Evolutionary conservation across 1,284 basidiomycete species (phyloP).

Genomic region (Marasmius oreades): DNA sequence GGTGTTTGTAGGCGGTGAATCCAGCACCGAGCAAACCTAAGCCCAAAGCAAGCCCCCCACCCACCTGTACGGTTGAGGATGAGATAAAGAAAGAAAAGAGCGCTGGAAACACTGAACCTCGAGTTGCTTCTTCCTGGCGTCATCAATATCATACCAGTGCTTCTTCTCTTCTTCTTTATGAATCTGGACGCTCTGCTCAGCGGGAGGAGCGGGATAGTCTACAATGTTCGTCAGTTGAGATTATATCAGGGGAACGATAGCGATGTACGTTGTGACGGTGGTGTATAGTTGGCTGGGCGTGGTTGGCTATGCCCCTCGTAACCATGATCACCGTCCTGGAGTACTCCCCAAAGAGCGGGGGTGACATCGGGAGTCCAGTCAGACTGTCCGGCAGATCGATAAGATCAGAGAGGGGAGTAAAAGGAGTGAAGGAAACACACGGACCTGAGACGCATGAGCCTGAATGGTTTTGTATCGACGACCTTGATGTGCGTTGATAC

Average conservation of each 20-base stretch:
- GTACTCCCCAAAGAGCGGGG: conserved; percentile 65
- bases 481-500: conserved; percentile 32
- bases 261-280: conserved; percentile 17
- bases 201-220: conserved; percentile 10
- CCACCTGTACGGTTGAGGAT: conserved; percentile 42
- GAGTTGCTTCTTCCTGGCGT: conserved; percentile 54
- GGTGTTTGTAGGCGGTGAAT: conserved; percentile 47
- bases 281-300: conserved; percentile 17
- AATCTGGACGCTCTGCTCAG: conserved; percentile 35
- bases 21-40: conserved; percentile 50
- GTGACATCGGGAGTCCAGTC: conserved; percentile 63
- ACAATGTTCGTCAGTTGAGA: neutral
- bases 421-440: neutral
- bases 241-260: neutral
- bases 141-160: conserved; percentile 54
- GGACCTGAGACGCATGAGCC: conserved; percentile 63
- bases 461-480: conserved; percentile 67
- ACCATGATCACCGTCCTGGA: conserved; percentile 34
- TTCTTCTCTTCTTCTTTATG: conserved; percentile 48
- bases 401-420: neutral
- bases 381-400: conserved; percentile 29
- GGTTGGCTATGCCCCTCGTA: conserved; percentile 23
- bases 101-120: conserved; percentile 37
- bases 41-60: conserved; percentile 59
- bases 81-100: no score